phyloP scores from a whole-genome alignment of 1,284 basidiomycete genomes.

The Moesziomyces sp. region DNA sequence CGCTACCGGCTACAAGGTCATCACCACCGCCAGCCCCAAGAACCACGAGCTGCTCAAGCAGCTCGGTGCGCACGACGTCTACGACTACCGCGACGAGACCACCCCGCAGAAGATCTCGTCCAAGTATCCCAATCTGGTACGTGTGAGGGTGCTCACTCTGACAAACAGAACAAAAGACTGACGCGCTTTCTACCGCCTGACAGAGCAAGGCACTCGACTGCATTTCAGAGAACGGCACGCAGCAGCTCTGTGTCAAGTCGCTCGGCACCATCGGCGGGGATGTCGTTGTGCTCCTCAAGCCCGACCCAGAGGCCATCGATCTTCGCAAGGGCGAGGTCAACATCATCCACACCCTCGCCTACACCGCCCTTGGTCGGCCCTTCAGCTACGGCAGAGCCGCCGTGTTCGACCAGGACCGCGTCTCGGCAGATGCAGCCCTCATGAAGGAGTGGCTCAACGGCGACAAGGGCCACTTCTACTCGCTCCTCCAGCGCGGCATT shows the following conservation, averaged over 20 bases:
- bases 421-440: constrained; percentile 30
- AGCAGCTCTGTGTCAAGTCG: constrained; percentile 47
- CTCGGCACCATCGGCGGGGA: constrained; percentile 52
- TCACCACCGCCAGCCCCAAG: constrained; percentile 69
- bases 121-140: constrained; percentile 56
- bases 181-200: background rate
- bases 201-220: constrained; percentile 60
- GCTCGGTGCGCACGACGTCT: constrained; percentile 59
- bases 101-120: constrained; percentile 56
- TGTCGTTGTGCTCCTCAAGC: constrained; percentile 56
- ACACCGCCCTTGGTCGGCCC: constrained; percentile 51
- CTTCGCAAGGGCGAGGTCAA: constrained; percentile 54
- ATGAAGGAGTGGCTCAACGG: constrained; percentile 51
- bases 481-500: constrained; percentile 43
- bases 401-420: constrained; percentile 33
- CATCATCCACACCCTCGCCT: constrained; percentile 57
- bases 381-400: constrained; percentile 55
- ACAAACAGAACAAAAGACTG: no score
- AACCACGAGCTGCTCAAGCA: constrained; percentile 58
- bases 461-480: constrained; percentile 48
- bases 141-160: background rate
- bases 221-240: constrained; percentile 61
- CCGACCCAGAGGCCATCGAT: constrained; percentile 52
- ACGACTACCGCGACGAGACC: constrained; percentile 71
- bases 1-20: constrained; percentile 70